phyloP scores from a whole-genome alignment of 352 stramenopile species.

The Pythium guiyangense region DNA sequence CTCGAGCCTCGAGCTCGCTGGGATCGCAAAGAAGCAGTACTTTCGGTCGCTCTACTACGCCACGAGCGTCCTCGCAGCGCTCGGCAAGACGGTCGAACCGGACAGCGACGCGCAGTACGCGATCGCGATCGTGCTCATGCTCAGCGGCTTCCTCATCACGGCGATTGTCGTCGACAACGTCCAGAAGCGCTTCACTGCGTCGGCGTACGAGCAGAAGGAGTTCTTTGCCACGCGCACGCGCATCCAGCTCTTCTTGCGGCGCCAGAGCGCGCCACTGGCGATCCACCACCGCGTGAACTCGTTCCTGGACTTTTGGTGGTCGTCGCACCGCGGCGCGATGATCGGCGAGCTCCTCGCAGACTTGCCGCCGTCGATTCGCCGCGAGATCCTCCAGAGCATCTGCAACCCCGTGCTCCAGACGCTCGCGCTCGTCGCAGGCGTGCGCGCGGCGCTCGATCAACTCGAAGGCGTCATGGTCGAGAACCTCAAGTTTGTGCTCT shows the following conservation, averaged over 20 bases:
- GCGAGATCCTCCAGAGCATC: constrained; percentile 30
- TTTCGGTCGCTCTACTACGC: constrained; percentile 28
- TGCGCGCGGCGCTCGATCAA: constrained; percentile 16
- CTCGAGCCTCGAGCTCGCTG: constrained; percentile 7
- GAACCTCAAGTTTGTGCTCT: constrained; percentile 34
- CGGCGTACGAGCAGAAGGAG: constrained; percentile 36
- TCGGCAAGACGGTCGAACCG: constrained; percentile 29
- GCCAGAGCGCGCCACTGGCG: constrained; percentile 27
- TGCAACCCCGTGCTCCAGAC: constrained; percentile 27
- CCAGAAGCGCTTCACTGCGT: constrained; percentile 36
- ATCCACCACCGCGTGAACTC: constrained; percentile 36
- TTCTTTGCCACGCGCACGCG: constrained; percentile 30
- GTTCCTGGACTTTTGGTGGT: constrained; percentile 48
- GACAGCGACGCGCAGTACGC: constrained; percentile 26
- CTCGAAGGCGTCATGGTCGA: constrained; percentile 33
- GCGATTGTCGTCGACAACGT: too few species aligned
- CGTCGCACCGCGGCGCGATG: constrained; percentile 33
- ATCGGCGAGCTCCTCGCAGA: constrained; percentile 33
- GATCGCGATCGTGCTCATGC: constrained; percentile 31
- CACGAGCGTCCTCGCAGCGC: constrained; percentile 21
- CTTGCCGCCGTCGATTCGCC: constrained; percentile 19
- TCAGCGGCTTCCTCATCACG: constrained; percentile 38
- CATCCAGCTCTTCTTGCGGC: constrained; percentile 36
- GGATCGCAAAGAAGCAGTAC: constrained; percentile 20
- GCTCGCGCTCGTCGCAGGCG: constrained; percentile 16